A percentile compares a stretch with the other conserved stretches of the same genome.
Evolutionary conservation across 179 eudicot genomes (phyloP).

Genomic region (Drosera spatulata): DNA sequence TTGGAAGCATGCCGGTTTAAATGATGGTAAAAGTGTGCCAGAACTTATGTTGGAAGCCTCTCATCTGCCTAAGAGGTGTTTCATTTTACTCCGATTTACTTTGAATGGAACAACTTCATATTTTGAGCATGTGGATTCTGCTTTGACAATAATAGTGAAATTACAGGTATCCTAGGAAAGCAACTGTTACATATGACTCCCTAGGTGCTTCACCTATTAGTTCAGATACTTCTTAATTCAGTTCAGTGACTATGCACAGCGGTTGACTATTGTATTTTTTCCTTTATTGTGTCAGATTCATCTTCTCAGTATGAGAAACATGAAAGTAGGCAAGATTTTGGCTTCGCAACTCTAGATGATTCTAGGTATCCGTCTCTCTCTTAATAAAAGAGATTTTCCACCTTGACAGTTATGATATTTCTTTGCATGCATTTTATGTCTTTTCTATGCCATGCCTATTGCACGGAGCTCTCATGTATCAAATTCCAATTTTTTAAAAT

Average conservation of each 20-base stretch:
- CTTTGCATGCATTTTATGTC: too few relatives aligned
- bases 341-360: conserved; percentile 19
- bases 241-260: conserved; percentile 4
- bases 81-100: background rate
- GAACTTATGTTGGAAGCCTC: conserved; percentile 24
- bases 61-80: conserved; percentile 31
- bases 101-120: too few relatives aligned
- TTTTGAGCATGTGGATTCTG: background rate
- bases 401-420: conserved; percentile 5
- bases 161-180: conserved; percentile 29
- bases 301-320: conserved; percentile 16
- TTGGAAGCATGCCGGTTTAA: conserved; percentile 18
- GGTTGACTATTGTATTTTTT: conserved; percentile 4
- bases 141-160: conserved; percentile 1
- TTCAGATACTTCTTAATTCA: conserved; percentile 1
- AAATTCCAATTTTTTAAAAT: too few relatives aligned
- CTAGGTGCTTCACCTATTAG: conserved; percentile 23
- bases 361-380: conserved; percentile 21
- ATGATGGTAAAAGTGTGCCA: conserved; percentile 22
- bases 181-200: conserved; percentile 13
- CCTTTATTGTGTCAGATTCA: conserved; percentile 19
- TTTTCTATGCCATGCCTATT: too few relatives aligned
- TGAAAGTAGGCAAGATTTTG: conserved; percentile 18
- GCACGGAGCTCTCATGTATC: too few relatives aligned
- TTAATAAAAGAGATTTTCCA: conserved; percentile 3